A percentile compares a stretch with the other conserved stretches of the same genome.
These are phyloP conservation scores for Cinnamomum micranthum DNA, from an alignment of 164 flowering plant genomes.

Conservation along the genomic window DNA sequence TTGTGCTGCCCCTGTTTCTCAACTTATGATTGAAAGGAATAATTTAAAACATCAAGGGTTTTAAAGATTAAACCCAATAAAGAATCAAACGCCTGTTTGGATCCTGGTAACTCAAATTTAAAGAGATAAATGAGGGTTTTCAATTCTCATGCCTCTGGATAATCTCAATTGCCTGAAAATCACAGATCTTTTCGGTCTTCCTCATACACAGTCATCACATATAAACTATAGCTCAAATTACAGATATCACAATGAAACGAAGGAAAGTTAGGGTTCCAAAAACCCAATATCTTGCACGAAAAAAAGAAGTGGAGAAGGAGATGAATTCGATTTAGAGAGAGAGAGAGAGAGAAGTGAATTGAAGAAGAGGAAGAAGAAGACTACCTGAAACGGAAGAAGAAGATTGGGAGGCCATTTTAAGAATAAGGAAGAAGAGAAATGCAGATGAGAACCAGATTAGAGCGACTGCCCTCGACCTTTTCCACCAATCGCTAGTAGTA, in stretches of 20 bases:
- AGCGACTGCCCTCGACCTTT: slow-evolving; percentile 28
- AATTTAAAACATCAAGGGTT: no score
- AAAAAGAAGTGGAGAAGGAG: no score
- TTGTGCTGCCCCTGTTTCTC: no score
- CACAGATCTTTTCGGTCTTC: no score
- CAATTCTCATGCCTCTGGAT: no score
- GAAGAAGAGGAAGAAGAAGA: not conserved
- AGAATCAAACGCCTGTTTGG: no score
- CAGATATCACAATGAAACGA: not conserved
- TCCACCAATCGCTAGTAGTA: slow-evolving; percentile 31
- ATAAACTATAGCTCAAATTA: not conserved
- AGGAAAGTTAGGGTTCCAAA: not conserved
- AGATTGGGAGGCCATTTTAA: slow-evolving; percentile 48
- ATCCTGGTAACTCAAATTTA: no score
- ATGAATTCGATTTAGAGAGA: not conserved
- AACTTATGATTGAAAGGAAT: no score
- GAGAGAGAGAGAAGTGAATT: not conserved
- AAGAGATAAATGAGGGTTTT: no score
- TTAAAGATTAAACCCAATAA: no score
- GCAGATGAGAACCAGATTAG: slow-evolving; percentile 52
- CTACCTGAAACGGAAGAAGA: slow-evolving; percentile 20
- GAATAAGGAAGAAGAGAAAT: slow-evolving; percentile 35
- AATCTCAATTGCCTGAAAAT: no score
- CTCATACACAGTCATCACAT: no score
- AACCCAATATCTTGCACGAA: not conserved